These are phyloP conservation scores for Udeniomyces megalosporus DNA, from an alignment of 768 basidiomycete species.

Conservation along the genomic window DNA sequence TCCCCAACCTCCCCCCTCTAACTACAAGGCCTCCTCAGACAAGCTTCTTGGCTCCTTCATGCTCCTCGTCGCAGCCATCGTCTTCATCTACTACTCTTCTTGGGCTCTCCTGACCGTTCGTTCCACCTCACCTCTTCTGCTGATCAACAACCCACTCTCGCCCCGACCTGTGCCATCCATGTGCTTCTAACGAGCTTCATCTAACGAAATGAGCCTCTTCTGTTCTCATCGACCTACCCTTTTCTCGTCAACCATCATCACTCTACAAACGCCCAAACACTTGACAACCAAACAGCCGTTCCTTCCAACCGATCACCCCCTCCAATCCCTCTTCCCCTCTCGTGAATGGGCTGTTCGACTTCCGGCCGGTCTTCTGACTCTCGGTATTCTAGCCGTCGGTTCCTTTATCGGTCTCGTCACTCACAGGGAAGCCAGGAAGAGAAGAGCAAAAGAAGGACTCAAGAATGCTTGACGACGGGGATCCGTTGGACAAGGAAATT, in stretches of 20 bases:
- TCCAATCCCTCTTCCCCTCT: conserved; percentile 59
- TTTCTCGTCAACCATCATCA: not conserved
- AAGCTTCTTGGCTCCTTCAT: conserved; percentile 62
- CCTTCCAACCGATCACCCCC: not conserved
- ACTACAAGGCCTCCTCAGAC: conserved; percentile 72
- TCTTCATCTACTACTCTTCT: conserved; percentile 77
- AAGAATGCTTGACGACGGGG: conserved; percentile 24
- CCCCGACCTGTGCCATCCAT: not conserved
- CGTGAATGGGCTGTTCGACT: conserved; percentile 85
- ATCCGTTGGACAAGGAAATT: too few species aligned
- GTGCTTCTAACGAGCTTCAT: not conserved
- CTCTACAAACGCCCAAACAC: not conserved
- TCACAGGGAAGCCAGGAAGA: conserved; percentile 54
- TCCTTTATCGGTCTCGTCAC: conserved; percentile 62
- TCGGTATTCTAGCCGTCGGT: conserved; percentile 67
- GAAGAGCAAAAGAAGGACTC: conserved; percentile 44
- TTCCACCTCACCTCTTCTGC: too few species aligned
- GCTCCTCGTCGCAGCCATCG: conserved; percentile 56
- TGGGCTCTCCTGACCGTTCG: conserved; percentile 42
- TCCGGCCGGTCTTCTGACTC: conserved; percentile 63
- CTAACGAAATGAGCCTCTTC: not conserved
- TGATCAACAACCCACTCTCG: too few species aligned
- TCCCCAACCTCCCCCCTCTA: too few species aligned
- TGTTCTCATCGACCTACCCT: too few species aligned
- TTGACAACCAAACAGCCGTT: not conserved